Conservation (phyloP, 352 stramenopile genomes). For the Phytophthora multivora region DNA sequence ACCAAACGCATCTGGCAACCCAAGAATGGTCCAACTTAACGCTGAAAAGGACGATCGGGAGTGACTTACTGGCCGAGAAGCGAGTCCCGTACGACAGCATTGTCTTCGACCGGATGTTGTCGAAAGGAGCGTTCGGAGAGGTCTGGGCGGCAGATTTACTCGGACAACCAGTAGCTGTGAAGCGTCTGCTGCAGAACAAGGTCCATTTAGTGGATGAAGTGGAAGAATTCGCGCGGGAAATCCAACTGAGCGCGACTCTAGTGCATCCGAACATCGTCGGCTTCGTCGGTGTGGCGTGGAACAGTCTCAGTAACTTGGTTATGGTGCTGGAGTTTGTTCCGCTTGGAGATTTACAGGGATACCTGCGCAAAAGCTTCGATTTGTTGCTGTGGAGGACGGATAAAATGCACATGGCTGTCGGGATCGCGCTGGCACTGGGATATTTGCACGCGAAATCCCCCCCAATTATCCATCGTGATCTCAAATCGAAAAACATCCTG, state of each 20-base stretch:
- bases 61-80: conserved; percentile 12
- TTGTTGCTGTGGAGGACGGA: conserved; percentile 25
- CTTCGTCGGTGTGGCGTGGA: conserved; percentile 47
- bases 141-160: conserved; percentile 45
- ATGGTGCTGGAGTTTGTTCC: conserved; percentile 48
- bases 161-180: conserved; percentile 37
- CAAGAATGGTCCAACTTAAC: conserved; percentile 9
- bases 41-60: conserved; percentile 10
- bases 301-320: conserved; percentile 41
- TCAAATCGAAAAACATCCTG: conserved; percentile 55
- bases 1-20: not conserved
- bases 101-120: conserved; percentile 29
- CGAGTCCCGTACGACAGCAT: conserved; percentile 29
- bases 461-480: conserved; percentile 31
- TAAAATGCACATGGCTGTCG: conserved; percentile 37
- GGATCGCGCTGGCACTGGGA: conserved; percentile 34
- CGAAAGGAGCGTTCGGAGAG: conserved; percentile 49
- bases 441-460: conserved; percentile 31
- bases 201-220: conserved; percentile 30
- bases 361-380: conserved; percentile 22
- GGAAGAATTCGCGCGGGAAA: conserved; percentile 36
- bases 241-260: conserved; percentile 35
- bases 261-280: conserved; percentile 38
- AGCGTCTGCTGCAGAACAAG: conserved; percentile 37
- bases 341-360: conserved; percentile 38